Conservation (phyloP, 768 basidiomycete species). For the Tylopilus sp. region DNA sequence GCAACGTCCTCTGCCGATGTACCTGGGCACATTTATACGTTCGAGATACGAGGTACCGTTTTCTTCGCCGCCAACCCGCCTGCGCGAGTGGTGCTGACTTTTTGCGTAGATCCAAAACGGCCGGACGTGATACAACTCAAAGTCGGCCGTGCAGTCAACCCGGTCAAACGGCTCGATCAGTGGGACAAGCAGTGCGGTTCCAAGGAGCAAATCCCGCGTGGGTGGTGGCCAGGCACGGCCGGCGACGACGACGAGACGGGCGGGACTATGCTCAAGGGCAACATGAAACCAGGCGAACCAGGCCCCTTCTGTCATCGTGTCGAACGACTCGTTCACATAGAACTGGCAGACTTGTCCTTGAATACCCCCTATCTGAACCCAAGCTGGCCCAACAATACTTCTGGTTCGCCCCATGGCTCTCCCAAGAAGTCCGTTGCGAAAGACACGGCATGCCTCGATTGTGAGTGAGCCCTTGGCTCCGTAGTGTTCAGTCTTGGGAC, state of each 20-base stretch:
- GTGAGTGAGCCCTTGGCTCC: conserved; percentile 40
- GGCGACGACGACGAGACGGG: conserved; percentile 36
- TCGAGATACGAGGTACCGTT: conserved; percentile 66
- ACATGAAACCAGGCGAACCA: conserved; percentile 56
- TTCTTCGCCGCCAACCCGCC: background rate
- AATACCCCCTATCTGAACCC: conserved; percentile 59
- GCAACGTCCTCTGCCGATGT: conserved; percentile 53
- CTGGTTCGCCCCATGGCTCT: conserved; percentile 14
- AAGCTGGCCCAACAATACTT: conserved; percentile 39
- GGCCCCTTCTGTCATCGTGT: conserved; percentile 70
- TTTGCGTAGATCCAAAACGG: conserved; percentile 28
- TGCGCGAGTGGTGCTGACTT: conserved; percentile 6
- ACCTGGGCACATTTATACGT: conserved; percentile 78
- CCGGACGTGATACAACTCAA: conserved; percentile 58
- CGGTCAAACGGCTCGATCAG: conserved; percentile 68
- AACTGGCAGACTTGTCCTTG: conserved; percentile 65
- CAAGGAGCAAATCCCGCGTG: conserved; percentile 68
- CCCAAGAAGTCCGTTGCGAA: conserved; percentile 19
- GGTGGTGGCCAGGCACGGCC: conserved; percentile 65
- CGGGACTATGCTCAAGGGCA: conserved; percentile 59
- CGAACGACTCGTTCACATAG: conserved; percentile 77
- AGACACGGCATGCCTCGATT: conserved; percentile 39
- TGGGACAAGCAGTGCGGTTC: conserved; percentile 83
- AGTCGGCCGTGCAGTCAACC: conserved; percentile 74
- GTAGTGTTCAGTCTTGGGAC: background rate